These are phyloP conservation scores for Trichoderma atroviride DNA, from an alignment of 2,329 filamentous ascomycete genomes.

Conservation along the genomic window DNA sequence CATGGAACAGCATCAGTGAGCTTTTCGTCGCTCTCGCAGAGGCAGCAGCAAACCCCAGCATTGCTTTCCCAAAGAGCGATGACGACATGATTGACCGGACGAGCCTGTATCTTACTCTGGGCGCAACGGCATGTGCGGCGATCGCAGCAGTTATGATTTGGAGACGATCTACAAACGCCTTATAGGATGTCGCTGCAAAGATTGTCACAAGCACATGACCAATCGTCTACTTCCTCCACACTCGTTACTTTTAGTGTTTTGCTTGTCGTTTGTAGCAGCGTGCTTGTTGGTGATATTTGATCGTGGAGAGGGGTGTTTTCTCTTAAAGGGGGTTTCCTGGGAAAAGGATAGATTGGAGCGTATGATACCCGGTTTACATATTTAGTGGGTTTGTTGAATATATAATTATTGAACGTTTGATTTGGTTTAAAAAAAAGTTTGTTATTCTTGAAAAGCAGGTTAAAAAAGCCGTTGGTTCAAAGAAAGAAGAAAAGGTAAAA, in stretches of 20 bases:
- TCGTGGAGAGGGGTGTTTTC: not conserved
- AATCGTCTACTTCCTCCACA: not conserved
- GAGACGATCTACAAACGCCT: constrained; percentile 58
- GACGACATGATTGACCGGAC: constrained; percentile 84
- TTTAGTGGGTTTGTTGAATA: constrained; percentile 8
- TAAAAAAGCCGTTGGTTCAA: not conserved
- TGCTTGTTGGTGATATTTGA: not conserved
- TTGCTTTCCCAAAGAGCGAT: constrained; percentile 85
- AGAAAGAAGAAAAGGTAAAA: not conserved
- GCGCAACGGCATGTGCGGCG: constrained; percentile 67
- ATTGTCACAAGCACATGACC: not conserved
- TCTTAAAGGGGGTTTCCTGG: not conserved
- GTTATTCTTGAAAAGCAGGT: not conserved
- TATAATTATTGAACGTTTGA: not conserved
- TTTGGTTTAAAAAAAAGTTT: not conserved
- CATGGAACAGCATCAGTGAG: constrained; percentile 91
- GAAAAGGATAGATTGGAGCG: constrained; percentile 18
- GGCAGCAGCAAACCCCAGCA: constrained; percentile 85
- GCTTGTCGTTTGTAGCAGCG: not conserved
- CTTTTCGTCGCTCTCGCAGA: constrained; percentile 91
- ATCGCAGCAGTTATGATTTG: constrained; percentile 68
- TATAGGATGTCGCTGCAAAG: constrained; percentile 29
- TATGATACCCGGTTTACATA: constrained; percentile 23
- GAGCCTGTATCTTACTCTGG: constrained; percentile 81
- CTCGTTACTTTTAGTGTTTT: not conserved